Base-by-base conservation (phyloP, 495 filamentous ascomycete genomes). In the Xanthoparmelia taractica region DNA sequence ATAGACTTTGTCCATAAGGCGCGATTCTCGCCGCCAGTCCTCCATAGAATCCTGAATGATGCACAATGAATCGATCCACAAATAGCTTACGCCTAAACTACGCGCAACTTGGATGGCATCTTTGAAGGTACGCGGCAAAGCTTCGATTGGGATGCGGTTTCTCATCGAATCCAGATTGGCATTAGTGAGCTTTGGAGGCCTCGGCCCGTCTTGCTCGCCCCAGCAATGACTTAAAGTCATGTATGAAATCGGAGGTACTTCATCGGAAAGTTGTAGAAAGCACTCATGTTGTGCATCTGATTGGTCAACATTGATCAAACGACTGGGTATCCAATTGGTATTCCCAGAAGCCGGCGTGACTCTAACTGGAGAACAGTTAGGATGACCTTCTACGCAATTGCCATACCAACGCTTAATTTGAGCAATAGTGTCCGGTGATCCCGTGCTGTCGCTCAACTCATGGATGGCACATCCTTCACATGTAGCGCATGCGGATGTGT, bases 11-110 rank as follows among this genome's bases (percentile, higher is more conserved):
- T 43, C 58, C 72, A 75, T 75, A 2, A 33, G 65, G 17, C 34
- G 25, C n/a, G 69, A 59, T 50, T 75, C 73, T 5, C 23, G n/a
- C 27, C 31, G 17, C 73, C 73, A 75, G 48, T 74, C 73, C 4
- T 64, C 57, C 2, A 12, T 17, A 36, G 33, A 48, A 57, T 66
- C 65, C 65, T 74, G 73, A 13, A 72, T 63, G 27, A 73, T 74
- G 43, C 73, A 74, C 8, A 75, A 52, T 10, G 66, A 72, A 60
- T 75, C 73, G 40, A 75, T 73, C 73, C 73, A 75, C 18, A 75
- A 7, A 61, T 73, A 73, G 10, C 58, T 31, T 25, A 65, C 55
- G 10, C 57, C 52, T 25, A 75, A 57, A 33, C 50, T 61, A 23
- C 58, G 50, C 17, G 64, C 59, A 50, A 71, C 41, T 18, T 25